phyloP scores from a whole-genome alignment of 805 yeast genomes.

The Ogataea naganishii region DNA sequence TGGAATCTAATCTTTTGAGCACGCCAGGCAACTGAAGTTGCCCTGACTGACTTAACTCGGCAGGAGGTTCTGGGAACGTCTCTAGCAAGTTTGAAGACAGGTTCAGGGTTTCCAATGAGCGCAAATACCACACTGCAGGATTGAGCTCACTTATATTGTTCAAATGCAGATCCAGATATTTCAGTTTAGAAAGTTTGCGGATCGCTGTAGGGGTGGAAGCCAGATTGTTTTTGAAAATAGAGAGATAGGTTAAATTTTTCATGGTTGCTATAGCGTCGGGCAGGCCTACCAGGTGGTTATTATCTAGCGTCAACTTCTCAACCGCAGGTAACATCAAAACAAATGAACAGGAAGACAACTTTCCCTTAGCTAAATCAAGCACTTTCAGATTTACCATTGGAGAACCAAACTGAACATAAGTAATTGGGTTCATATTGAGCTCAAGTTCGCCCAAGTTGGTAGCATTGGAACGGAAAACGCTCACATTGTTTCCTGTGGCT shows the following conservation, averaged over 20 bases:
- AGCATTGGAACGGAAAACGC: slow-evolving; percentile 57
- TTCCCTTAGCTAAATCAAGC: slow-evolving; percentile 75
- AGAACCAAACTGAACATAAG: slow-evolving; percentile 49
- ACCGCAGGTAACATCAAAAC: slow-evolving; percentile 53
- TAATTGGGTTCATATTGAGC: slow-evolving; percentile 78
- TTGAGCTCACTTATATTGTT: slow-evolving; percentile 72
- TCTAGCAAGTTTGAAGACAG: slow-evolving; percentile 66
- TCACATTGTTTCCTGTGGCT: slow-evolving; percentile 67
- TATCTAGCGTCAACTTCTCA: slow-evolving; percentile 68
- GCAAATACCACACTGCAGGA: slow-evolving; percentile 55
- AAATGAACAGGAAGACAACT: slow-evolving; percentile 67
- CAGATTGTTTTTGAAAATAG: slow-evolving; percentile 67
- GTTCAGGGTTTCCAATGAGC: slow-evolving; percentile 50
- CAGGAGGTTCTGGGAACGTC: slow-evolving; percentile 46
- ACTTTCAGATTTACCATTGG: slow-evolving; percentile 54
- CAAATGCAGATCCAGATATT: slow-evolving; percentile 69
- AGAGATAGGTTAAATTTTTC: slow-evolving; percentile 51
- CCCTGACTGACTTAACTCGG: too few relatives aligned
- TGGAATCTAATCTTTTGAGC: too few relatives aligned
- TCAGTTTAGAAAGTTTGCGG: slow-evolving; percentile 49
- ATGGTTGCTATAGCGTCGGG: slow-evolving; percentile 63
- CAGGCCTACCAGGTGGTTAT: slow-evolving; percentile 70
- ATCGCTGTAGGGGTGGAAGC: slow-evolving; percentile 62
- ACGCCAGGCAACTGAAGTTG: too few relatives aligned
- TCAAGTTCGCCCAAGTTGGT: slow-evolving; percentile 59